Evolutionary conservation across 257 asterid genomes (phyloP).

Genomic region (Sherardia arvensis): DNA sequence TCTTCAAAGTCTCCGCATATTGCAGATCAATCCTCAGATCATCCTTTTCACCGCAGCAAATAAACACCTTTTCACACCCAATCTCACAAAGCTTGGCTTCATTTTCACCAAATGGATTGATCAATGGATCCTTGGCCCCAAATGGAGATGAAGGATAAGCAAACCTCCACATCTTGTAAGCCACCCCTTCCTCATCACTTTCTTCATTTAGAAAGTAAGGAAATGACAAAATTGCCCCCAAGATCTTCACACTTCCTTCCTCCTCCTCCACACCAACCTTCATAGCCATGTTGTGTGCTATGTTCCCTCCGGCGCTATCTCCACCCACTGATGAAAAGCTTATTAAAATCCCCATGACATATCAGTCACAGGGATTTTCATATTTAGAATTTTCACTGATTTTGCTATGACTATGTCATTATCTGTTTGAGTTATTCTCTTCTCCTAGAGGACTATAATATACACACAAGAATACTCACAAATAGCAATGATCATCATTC

Average conservation of each 20-base stretch:
- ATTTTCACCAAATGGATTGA: constrained; percentile 15
- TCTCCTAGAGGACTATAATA: too few species aligned
- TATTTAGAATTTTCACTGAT: neutral
- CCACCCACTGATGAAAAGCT: constrained; percentile 29
- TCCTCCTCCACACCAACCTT: constrained; percentile 12
- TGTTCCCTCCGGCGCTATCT: constrained; percentile 31
- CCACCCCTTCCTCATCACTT: neutral
- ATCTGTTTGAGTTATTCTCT: too few species aligned
- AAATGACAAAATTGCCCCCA: constrained; percentile 24
- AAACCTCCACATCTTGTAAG: neutral
- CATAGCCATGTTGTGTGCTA: constrained; percentile 13
- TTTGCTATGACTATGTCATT: too few species aligned
- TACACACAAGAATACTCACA: too few species aligned
- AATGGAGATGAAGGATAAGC: constrained; percentile 7
- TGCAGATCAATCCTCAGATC: neutral
- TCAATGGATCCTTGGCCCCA: constrained; percentile 15
- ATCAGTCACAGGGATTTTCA: constrained; percentile 25
- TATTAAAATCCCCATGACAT: constrained; percentile 27
- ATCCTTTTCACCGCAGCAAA: constrained; percentile 17
- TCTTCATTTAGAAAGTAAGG: constrained; percentile 18
- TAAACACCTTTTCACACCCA: constrained; percentile 13
- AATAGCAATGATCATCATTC: too few species aligned
- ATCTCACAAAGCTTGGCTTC: constrained; percentile 8
- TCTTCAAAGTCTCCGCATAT: constrained; percentile 18
- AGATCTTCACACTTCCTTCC: constrained; percentile 18